Evolutionary conservation across 192 early-diverging fungal species (phyloP), one percentile per base, ranked within the genome.

Genomic region (Backusella sp.): DNA sequence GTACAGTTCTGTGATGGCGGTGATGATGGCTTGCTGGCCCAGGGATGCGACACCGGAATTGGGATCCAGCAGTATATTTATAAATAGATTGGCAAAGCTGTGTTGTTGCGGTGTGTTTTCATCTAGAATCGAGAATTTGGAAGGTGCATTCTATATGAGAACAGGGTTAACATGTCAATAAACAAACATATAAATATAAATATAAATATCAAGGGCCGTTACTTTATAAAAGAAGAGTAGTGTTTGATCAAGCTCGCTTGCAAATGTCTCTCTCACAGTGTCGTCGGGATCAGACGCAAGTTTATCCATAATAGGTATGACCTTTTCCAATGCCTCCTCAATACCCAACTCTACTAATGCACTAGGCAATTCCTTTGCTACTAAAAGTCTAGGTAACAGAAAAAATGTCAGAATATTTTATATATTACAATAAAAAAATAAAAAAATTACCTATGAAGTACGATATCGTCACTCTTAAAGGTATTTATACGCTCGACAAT

Each of bases 21-120:
- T 76, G 4, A 84, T 77, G 26, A 90, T 78, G 21, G 78, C 83
- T 15, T 85, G 71, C 49, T 87, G 83, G 1, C 86, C 80, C 44
- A 86, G 76, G 19, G 84, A 71, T 34, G 89, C 86, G 4, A 90
- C 79, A 19, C 74, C 77, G 0, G 86, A 82, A 65, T 86, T 87
- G 52, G 87, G 87, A 72, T 90, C 89, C 59, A 90, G 39, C 19
- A 90, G 68, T 9, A 88, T 73, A 15, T 81, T 78, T 59, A 84
- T 78, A 53, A 90, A 79, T 17, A 90, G 44, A 32, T 74, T 72
- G 6, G 84, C 82, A 73, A 90, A 90, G 1, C 70, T 70, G 39
- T 73, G 21, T 70, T 71, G 21, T 52, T 70, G 68, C 70, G 56
- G 39, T 74, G 68, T 12, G 62, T 56, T 53, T 67, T 67, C 44